Base-by-base conservation (phyloP, 148 eudicot species). In the Linanthus parryae region DNA sequence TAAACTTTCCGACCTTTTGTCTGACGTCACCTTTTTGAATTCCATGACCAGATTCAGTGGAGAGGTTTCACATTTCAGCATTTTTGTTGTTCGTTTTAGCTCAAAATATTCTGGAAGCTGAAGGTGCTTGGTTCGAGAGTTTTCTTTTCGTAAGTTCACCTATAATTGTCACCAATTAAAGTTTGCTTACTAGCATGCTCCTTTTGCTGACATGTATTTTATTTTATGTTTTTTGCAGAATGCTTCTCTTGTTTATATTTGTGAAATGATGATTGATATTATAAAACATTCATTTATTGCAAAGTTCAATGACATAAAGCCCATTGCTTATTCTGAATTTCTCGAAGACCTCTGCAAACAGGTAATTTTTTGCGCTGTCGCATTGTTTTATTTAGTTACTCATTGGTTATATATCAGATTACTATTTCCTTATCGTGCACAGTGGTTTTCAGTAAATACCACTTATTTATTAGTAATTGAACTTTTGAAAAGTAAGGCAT, bases 281-380 rank as follows among this genome's bases (percentile, higher is more conserved):
- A 73, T 87, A 52, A 91, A 91, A 48, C 98, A 86, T 74, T 91
- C 90, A 34, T 91, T 91, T 59, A 71, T 91, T 52, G 94, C 98
- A 20, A 91, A 91, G 66, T 91, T 91, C 70, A 91, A 91, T 16
- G 84, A 79, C 78, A 68, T 86, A 51, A 91, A 91, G 71, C 98
- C 98, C 54, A 73, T 79, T 61, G 64, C 81, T 17, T 91, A 76
- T 76, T 91, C 98, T 19, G 98, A 91, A 67, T 91, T 74, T 70
- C 86, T 91, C 39, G 98, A 91, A 75, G 98, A 91, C 57, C 98
- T 91, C 24, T 91, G 94, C 76, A 91, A 79, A 63, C 98, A 91
- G 98, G 98, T 86, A 77, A 36, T 22, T 4, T 20, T 51, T 50
- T 29, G 22, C 9, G 1, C n/a, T 22, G n/a, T 42, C 19, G 10